Percentiles rank a stretch among this genome's conserved stretches.
phyloP scores from a whole-genome alignment of 1,139 yeast species.

The Yamadazyma siamensis region DNA sequence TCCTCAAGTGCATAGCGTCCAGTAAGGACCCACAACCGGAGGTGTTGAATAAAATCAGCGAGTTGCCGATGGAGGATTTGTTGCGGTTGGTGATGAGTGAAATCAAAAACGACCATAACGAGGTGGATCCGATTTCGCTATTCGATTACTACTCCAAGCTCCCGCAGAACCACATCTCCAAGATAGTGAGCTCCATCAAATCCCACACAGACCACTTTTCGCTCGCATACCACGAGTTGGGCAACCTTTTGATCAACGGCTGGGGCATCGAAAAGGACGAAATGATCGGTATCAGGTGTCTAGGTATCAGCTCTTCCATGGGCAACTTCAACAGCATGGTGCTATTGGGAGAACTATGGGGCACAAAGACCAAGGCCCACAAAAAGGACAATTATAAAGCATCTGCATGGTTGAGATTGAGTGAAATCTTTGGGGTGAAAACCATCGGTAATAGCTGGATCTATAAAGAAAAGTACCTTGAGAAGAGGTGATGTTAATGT shows the following conservation, averaged over 20 bases:
- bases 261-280: constrained; percentile 61
- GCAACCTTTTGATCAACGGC: constrained; percentile 56
- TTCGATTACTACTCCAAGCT: constrained; percentile 24
- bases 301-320: constrained; percentile 65
- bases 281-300: constrained; percentile 51
- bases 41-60: constrained; percentile 23
- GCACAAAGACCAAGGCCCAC: constrained; percentile 49
- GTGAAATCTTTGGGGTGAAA: constrained; percentile 62
- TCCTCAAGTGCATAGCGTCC: constrained; percentile 39
- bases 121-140: constrained; percentile 28
- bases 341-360: constrained; percentile 70
- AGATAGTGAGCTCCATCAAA: constrained; percentile 23
- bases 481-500: constrained; percentile 6
- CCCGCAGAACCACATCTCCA: constrained; percentile 24
- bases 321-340: constrained; percentile 72
- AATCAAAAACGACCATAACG: constrained; percentile 20
- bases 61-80: constrained; percentile 29
- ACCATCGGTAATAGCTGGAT: constrained; percentile 78
- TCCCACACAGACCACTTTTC: constrained; percentile 29
- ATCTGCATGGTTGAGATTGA: constrained; percentile 68
- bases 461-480: constrained; percentile 65
- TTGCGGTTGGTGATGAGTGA: constrained; percentile 24
- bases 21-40: constrained; percentile 5
- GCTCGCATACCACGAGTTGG: constrained; percentile 52
- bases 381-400: constrained; percentile 63